Conservation (phyloP, 805 yeast species). For the Lipomyces starkeyi region DNA sequence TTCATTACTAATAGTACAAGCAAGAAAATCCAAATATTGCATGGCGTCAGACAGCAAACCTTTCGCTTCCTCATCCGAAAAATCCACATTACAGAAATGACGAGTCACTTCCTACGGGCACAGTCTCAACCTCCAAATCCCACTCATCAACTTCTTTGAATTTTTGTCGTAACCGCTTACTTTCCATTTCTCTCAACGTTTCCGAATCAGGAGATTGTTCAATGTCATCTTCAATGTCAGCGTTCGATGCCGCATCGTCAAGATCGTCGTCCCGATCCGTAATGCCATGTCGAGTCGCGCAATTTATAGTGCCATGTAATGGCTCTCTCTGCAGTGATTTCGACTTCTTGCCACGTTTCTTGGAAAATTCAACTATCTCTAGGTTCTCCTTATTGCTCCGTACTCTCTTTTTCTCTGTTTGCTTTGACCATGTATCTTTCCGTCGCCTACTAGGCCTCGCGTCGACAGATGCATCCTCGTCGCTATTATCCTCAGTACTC, state of each 20-base stretch:
- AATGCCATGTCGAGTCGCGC: not conserved
- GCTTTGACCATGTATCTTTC: not conserved
- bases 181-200: conserved; percentile 19
- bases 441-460: not conserved
- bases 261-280: conserved; percentile 2
- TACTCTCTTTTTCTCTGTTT: conserved; percentile 7
- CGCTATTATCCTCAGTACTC: conserved; percentile 3
- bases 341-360: conserved; percentile 1
- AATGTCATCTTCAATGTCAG: conserved; percentile 9
- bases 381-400: conserved; percentile 4
- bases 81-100: conserved; percentile 15
- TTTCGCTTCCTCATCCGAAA: not conserved
- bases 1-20: not conserved
- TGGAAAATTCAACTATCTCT: not conserved
- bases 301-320: not conserved
- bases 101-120: conserved; percentile 19
- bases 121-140: conserved; percentile 29
- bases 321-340: not conserved
- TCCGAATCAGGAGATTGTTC: conserved; percentile 12
- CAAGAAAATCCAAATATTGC: not conserved
- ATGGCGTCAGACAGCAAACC: not conserved
- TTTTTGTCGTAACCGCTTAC: conserved; percentile 19
- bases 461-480: not conserved
- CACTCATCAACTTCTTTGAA: conserved; percentile 30
- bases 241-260: not conserved